Evolutionary conservation across 75 land plant species (phyloP).

Genomic region (Pseudotsuga menziesii): DNA sequence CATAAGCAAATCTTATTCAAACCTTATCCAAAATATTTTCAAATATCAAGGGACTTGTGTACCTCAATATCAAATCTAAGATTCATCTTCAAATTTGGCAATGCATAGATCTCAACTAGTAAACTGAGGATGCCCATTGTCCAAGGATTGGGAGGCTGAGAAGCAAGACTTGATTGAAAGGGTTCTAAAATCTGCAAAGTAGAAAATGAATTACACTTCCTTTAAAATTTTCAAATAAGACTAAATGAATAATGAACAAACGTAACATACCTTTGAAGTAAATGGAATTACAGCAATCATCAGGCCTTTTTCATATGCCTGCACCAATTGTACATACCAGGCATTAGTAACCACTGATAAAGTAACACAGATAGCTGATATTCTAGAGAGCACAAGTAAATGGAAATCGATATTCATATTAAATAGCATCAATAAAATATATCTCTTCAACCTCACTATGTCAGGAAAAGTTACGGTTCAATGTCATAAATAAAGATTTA

Average conservation of each 20-base stretch:
- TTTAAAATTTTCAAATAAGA: too few relatives aligned
- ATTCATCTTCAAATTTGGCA: constrained; percentile 96
- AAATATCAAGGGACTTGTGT: too few relatives aligned
- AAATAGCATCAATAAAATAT: too few relatives aligned
- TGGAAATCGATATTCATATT: not conserved
- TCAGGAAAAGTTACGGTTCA: not conserved
- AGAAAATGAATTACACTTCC: too few relatives aligned
- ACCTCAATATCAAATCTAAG: constrained; percentile 98
- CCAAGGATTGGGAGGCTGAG: constrained; percentile 99
- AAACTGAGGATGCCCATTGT: constrained; percentile 92
- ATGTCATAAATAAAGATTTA: too few relatives aligned
- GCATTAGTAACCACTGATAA: not conserved
- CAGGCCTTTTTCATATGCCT: too few relatives aligned
- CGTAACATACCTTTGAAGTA: too few relatives aligned
- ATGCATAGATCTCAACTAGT: constrained; percentile 84
- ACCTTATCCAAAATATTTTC: too few relatives aligned
- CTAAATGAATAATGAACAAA: too few relatives aligned
- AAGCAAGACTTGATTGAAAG: constrained; percentile 81
- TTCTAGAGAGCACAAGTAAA: not conserved
- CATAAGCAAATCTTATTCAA: too few relatives aligned
- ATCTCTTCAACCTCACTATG: not conserved
- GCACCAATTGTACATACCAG: not conserved
- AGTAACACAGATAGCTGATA: not conserved
- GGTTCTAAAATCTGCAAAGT: constrained; percentile 94
- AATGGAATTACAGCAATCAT: too few relatives aligned